phyloP scores from a whole-genome alignment of 2,329 filamentous ascomycete genomes.

The Aspergillaceae sp. region DNA sequence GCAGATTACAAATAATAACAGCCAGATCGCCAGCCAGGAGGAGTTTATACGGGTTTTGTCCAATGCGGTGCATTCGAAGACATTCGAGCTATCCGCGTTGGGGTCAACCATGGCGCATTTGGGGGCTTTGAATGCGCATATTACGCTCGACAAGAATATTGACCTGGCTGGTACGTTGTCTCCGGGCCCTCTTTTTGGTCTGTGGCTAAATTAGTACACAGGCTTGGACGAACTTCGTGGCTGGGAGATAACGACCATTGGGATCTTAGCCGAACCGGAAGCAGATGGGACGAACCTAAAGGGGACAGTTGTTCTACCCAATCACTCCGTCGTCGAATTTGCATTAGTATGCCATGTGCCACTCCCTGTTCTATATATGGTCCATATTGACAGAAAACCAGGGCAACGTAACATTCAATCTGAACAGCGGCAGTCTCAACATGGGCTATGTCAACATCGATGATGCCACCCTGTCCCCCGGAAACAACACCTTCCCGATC shows the following conservation, averaged over 20 bases:
- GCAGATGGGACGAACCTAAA: conserved; percentile 37
- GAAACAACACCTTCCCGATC: conserved; percentile 33
- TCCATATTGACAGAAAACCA: not conserved
- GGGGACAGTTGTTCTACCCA: conserved; percentile 39
- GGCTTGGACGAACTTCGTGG: conserved; percentile 33
- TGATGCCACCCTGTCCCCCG: conserved; percentile 35
- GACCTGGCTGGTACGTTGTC: conserved; percentile 21
- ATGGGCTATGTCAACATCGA: conserved; percentile 34
- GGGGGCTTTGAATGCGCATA: conserved; percentile 30
- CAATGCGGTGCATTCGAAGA: conserved; percentile 31
- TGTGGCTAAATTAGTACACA: not conserved
- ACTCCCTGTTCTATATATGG: not conserved
- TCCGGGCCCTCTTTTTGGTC: not conserved
- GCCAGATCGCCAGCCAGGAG: conserved; percentile 30
- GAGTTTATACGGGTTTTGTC: conserved; percentile 36
- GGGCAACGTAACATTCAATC: conserved; percentile 41
- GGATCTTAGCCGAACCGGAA: conserved; percentile 30
- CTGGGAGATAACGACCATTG: conserved; percentile 29
- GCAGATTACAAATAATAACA: conserved; percentile 26
- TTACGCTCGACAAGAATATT: conserved; percentile 37
- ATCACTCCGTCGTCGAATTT: conserved; percentile 37
- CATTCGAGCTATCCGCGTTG: conserved; percentile 31
- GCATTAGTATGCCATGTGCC: conserved; percentile 12
- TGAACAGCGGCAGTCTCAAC: conserved; percentile 33
- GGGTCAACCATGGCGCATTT: conserved; percentile 34